Base-by-base conservation (phyloP, 495 filamentous ascomycete species). In the Friedmanniomyces simplex region DNA sequence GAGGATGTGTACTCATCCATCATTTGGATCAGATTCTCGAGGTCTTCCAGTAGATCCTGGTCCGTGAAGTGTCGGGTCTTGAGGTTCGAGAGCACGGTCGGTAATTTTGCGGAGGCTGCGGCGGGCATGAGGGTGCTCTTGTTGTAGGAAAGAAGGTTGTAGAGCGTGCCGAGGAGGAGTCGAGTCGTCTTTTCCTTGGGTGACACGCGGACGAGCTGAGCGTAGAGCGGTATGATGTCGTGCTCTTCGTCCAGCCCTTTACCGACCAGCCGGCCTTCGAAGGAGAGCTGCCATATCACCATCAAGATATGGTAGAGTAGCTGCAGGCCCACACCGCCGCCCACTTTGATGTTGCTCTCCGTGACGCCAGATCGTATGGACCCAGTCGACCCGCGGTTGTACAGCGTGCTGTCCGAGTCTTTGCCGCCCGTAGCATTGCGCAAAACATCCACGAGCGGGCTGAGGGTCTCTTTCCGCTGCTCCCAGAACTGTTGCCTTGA, bases 181-280 rank as follows among this genome's bases (percentile, higher is more conserved):
- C 94, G 83, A 0, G 93, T 96, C 0, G 90, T 96, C 74, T 99
- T 99, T 71, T 97, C 93, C 70, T 99, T 99, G 32, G 91, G 90
- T 4, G 93, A 95, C 14, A 95, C 75, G 28, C 89, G 84, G 45
- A 97, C 79, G 37, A 99, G 82, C 36, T 91, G 86, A 21, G 85
- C 89, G 70, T 94, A 96, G 55, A 96, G 82, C 49, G 89, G 82
- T 57, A 96, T 79, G 62, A 97, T 83, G 64, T 97, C 90, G 73
- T 95, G 87, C 72, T 94, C 89, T 49, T 88, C 80, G 71, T 95
- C 84, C 39, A 96, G 72, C 30, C 86, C 91, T 55, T 93, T 87
- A 22, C 94, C 91, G 59, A 99, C 78, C 7, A 86, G 73, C 28
- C 76, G 76, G 22, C 84, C 87, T 66, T 97, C 94, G 60, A 99